Base-by-base conservation (phyloP, 2,329 filamentous ascomycete genomes). In the Paraconiothyrium sp. region DNA sequence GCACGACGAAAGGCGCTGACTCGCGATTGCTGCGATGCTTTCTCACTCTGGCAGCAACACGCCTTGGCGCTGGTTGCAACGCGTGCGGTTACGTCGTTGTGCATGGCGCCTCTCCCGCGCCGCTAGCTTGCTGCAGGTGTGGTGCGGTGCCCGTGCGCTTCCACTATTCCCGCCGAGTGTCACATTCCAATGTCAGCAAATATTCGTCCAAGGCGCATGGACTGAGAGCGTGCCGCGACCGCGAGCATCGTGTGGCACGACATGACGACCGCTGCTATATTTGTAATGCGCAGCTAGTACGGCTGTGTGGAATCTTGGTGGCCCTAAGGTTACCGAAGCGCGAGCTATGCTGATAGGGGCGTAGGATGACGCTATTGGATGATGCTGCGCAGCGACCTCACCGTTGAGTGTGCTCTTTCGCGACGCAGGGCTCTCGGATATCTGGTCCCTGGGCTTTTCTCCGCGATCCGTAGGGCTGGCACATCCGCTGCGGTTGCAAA, bases 361-460 rank as follows among this genome's bases (percentile, higher is more conserved):
- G 52, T 47, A 55, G 52, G 27, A 46, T 30, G 41, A 37, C 35
- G 54, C 41, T 39, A 24, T 47, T 11, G 9, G 14, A 47, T 35
- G 30, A 11, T 16, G 47, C 54, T 48, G 37, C 43, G 30, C 54
- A 41, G 44, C 54, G 44, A 56, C 41, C 27, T 56, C 51, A 47
- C 30, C 54, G 43, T 56, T 47, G 41, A 56, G 43, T 14, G 27
- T 16, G 52, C 52, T 44, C 20, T 30, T 35, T 55, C 13, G 54
- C 54, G 32, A 56, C 47, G 54, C 43, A 47, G 54, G 54, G 54
- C 52, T 55, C 22, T 56, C 41, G 54, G 54, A 47, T 24, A 47
- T 47, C 14, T 34, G 41, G 16, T 48, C 54, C 27, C 41, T 47
- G 30, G 27, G 20, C 14, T 30, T 41, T 30, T 30, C 50, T 48